A percentile compares a stretch with the other conserved stretches of the same genome.
phyloP scores from a whole-genome alignment of 1,284 basidiomycete species.

The Rhodotorula mucilaginosa region DNA sequence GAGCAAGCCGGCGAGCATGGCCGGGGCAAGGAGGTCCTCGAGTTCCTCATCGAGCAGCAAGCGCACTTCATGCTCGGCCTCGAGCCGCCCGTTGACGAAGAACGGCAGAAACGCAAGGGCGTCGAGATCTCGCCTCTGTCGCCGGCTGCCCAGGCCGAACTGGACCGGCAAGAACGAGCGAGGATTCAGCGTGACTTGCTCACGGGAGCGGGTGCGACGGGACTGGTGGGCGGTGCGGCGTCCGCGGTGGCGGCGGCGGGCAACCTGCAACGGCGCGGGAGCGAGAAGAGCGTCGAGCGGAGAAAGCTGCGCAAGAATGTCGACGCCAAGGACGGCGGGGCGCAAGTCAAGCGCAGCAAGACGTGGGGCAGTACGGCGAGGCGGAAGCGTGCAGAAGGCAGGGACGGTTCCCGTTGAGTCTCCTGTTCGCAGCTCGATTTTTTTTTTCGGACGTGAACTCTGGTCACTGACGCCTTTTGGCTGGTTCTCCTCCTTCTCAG shows the following conservation, averaged over 20 bases:
- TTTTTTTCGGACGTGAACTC: fast-evolving
- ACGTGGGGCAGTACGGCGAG: conserved; percentile 32
- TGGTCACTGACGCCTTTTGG: not conserved
- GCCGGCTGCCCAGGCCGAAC: not conserved
- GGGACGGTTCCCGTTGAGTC: conserved; percentile 1
- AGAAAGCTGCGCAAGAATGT: conserved; percentile 29
- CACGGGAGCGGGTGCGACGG: conserved; percentile 1
- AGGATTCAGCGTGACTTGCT: not conserved
- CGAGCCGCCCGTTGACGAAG: conserved; percentile 57
- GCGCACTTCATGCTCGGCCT: conserved; percentile 81
- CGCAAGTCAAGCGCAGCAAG: conserved; percentile 37
- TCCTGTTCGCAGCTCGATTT: too few relatives aligned
- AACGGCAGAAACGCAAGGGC: conserved; percentile 30
- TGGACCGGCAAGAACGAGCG: not conserved
- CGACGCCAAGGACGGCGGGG: conserved; percentile 22
- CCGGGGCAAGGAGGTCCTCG: conserved; percentile 82
- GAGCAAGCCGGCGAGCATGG: conserved; percentile 69
- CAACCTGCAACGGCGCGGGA: conserved; percentile 29
- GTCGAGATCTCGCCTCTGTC: not conserved
- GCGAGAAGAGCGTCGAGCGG: conserved; percentile 41
- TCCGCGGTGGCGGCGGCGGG: not conserved
- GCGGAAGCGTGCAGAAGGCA: conserved; percentile 15
- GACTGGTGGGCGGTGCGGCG: not conserved
- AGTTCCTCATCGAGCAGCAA: conserved; percentile 88
- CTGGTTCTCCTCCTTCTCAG: not conserved